Evolutionary conservation across 805 yeast species (phyloP).

Genomic region (Candida yuanshanica): DNA sequence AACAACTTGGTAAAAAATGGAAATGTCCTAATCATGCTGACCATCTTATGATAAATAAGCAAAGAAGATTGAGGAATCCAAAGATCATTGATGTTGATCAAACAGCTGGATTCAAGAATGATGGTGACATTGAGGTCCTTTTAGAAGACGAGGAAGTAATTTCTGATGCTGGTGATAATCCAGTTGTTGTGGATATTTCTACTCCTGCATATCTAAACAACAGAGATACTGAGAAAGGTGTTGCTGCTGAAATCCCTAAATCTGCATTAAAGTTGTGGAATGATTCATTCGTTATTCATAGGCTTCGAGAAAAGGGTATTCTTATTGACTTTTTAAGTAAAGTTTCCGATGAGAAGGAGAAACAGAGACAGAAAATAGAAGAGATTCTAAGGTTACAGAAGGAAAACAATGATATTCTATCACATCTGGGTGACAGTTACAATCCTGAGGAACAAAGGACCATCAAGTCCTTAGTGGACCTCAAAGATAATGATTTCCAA

Average conservation of each 20-base stretch:
- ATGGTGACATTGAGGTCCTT: slow-evolving; percentile 55
- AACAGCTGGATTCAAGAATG: slow-evolving; percentile 42
- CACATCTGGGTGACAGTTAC: slow-evolving; percentile 24
- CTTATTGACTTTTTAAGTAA: slow-evolving; percentile 62
- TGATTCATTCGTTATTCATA: slow-evolving; percentile 45
- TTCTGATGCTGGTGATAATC: slow-evolving; percentile 21
- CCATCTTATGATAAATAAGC: slow-evolving; percentile 23
- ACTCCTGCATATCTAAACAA: slow-evolving; percentile 33
- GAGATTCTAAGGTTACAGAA: slow-evolving; percentile 29
- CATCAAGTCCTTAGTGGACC: slow-evolving; percentile 26
- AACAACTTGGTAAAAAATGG: slow-evolving; percentile 78
- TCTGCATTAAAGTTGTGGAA: slow-evolving; percentile 22
- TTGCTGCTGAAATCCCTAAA: slow-evolving; percentile 28
- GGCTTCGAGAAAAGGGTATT: slow-evolving; percentile 64
- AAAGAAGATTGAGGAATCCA: slow-evolving; percentile 47
- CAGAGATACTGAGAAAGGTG: slow-evolving; percentile 28
- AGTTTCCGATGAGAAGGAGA: slow-evolving; percentile 31
- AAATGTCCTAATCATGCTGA: slow-evolving; percentile 80
- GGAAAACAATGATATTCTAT: slow-evolving; percentile 32
- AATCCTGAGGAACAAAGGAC: slow-evolving; percentile 28
- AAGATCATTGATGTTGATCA: slow-evolving; percentile 49
- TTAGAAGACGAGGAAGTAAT: slow-evolving; percentile 34
- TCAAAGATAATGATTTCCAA: slow-evolving; percentile 38
- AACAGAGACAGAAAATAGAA: slow-evolving; percentile 28
- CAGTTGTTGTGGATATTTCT: slow-evolving; percentile 25